These are phyloP conservation scores for Rubia tinctorum DNA, from an alignment of 305 asterid species.

Conservation along the genomic window DNA sequence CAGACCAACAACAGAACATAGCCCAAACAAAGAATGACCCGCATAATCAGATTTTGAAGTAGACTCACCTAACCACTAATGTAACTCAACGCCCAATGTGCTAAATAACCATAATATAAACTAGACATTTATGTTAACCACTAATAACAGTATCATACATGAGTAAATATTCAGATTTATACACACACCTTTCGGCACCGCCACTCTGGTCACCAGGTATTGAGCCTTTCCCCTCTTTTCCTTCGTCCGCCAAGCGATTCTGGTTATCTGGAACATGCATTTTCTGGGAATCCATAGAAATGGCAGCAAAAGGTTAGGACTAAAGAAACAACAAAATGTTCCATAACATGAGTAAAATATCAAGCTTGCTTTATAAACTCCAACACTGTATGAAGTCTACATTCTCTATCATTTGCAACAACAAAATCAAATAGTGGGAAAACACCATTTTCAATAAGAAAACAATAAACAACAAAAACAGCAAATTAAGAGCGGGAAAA, in stretches of 20 bases:
- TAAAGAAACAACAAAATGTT: not conserved
- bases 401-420: not conserved
- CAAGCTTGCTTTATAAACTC: not conserved
- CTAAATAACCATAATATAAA: not conserved
- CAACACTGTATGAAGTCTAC: not conserved
- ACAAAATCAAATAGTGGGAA: not conserved
- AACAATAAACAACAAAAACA: not conserved
- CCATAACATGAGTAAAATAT: not conserved
- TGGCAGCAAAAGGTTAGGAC: not conserved
- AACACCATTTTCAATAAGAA: not conserved
- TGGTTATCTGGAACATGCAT: slow-evolving; percentile 34
- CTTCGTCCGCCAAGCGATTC: slow-evolving; percentile 17
- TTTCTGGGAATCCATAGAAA: slow-evolving; percentile 27
- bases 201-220: slow-evolving; percentile 22
- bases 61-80: not conserved
- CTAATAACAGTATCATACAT: not conserved
- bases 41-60: not conserved
- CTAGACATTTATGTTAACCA: not conserved
- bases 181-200: slow-evolving; percentile 16
- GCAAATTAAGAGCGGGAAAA: not conserved
- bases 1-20: not conserved
- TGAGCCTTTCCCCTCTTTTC: slow-evolving; percentile 22
- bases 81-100: not conserved
- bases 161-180: not conserved
- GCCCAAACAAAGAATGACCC: not conserved